These are phyloP conservation scores for Spathaspora sp. DNA, from an alignment of 1,139 yeast genomes.

Conservation along the genomic window DNA sequence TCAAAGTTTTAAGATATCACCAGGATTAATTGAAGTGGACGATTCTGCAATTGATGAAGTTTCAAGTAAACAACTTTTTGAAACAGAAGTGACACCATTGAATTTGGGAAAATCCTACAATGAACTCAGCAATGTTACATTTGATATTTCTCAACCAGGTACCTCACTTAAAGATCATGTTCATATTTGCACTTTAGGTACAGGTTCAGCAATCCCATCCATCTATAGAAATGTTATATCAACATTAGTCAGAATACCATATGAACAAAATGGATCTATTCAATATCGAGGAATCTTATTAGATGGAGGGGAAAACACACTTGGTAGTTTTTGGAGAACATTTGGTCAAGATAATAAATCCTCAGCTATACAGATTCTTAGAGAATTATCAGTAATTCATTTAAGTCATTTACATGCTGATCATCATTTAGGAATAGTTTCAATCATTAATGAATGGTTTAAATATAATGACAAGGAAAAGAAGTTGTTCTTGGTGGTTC, in stretches of 20 bases:
- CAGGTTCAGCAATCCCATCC: constrained; percentile 92
- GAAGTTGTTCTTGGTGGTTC: constrained; percentile 60
- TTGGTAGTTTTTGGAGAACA: constrained; percentile 68
- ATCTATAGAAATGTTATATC: constrained; percentile 82
- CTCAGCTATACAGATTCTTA: constrained; percentile 37
- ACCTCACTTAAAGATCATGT: constrained; percentile 49
- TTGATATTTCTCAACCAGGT: constrained; percentile 14
- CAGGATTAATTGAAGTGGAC: constrained; percentile 24
- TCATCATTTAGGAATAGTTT: constrained; percentile 84
- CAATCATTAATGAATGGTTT: constrained; percentile 72
- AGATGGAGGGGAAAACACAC: constrained; percentile 94
- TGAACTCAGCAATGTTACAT: constrained; percentile 6
- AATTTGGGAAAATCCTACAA: constrained; percentile 10
- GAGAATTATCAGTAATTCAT: constrained; percentile 64
- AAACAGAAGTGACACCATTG: constrained; percentile 38
- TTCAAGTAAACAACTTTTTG: constrained; percentile 45
- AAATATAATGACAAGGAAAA: constrained; percentile 28
- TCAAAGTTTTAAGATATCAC: constrained; percentile 31
- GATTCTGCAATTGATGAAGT: constrained; percentile 19
- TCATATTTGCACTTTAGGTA: constrained; percentile 80
- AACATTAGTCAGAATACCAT: constrained; percentile 71
- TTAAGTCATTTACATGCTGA: constrained; percentile 96
- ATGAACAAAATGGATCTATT: constrained; percentile 22
- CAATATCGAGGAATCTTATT: constrained; percentile 52
- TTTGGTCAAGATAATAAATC: constrained; percentile 42